phyloP scores from a whole-genome alignment of 176 grass and related monocot species.

The Juncus inflexus region DNA sequence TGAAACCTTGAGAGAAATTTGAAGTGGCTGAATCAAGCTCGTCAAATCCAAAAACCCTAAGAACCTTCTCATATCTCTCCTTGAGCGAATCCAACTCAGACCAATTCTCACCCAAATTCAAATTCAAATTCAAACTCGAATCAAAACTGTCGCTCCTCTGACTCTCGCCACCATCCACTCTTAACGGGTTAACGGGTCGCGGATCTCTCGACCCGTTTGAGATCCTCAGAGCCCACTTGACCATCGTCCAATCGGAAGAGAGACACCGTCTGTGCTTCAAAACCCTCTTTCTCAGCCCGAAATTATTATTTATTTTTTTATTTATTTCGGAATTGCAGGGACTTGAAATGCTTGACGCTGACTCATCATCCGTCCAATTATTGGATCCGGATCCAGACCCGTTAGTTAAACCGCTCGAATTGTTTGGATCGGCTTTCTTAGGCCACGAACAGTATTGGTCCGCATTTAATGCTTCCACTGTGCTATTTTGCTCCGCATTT shows the following conservation, averaged over 20 bases:
- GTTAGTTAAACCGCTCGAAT: not conserved
- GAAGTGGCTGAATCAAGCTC: slow-evolving; percentile 62
- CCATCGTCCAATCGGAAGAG: slow-evolving; percentile 62
- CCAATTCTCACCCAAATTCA: slow-evolving; percentile 31
- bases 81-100: slow-evolving; percentile 62
- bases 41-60: slow-evolving; percentile 53
- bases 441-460: slow-evolving; percentile 21
- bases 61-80: slow-evolving; percentile 61
- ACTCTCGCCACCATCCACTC: not conserved
- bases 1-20: slow-evolving; percentile 76
- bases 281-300: slow-evolving; percentile 43
- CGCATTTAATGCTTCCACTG: not conserved
- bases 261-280: slow-evolving; percentile 55
- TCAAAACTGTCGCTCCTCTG: not conserved
- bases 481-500: no score
- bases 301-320: slow-evolving; percentile 9
- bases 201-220: slow-evolving; percentile 49
- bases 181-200: slow-evolving; percentile 43
- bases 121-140: slow-evolving; percentile 15
- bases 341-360: slow-evolving; percentile 10
- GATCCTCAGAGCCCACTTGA: slow-evolving; percentile 79
- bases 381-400: not conserved
- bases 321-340: slow-evolving; percentile 27
- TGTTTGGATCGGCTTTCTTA: not conserved
- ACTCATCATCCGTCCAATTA: slow-evolving; percentile 14